Conservation (phyloP, 164 flowering plant genomes). For the Vitis riparia region DNA sequence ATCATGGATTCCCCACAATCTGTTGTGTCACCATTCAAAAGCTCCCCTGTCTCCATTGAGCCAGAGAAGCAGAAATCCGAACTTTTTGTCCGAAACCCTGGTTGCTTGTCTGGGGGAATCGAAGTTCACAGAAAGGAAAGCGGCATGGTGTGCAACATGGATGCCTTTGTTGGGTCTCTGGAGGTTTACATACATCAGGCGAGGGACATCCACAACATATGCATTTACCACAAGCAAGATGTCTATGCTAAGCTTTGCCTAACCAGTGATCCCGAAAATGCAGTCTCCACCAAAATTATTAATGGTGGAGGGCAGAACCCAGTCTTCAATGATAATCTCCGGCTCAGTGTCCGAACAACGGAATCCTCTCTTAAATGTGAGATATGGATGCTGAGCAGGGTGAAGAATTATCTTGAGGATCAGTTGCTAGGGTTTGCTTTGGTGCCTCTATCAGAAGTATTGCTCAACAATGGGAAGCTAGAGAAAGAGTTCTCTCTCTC, state of each 20-base stretch:
- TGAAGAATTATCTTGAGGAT: constrained; percentile 84
- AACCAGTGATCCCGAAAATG: constrained; percentile 67
- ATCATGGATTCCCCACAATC: constrained; percentile 75
- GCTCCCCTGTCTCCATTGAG: constrained; percentile 30
- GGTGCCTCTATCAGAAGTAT: constrained; percentile 77
- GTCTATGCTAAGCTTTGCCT: constrained; percentile 94
- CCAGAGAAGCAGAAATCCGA: constrained; percentile 36
- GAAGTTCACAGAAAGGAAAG: constrained; percentile 29
- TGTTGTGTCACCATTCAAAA: constrained; percentile 57
- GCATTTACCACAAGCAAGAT: constrained; percentile 98
- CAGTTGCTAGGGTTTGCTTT: constrained; percentile 87
- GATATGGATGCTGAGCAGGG: constrained; percentile 96
- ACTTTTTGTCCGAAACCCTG: constrained; percentile 16
- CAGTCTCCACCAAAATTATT: constrained; percentile 69
- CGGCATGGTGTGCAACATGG: constrained; percentile 9
- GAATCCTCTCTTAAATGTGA: constrained; percentile 86
- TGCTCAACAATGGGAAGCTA: constrained; percentile 59
- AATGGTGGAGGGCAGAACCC: constrained; percentile 96
- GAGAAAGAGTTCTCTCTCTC: constrained; percentile 85
- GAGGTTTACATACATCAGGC: constrained; percentile 87
- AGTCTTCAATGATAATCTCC: constrained; percentile 67
- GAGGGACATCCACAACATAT: constrained; percentile 91
- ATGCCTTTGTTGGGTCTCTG: constrained; percentile 52
- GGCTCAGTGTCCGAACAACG: constrained; percentile 53
- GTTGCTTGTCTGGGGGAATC: constrained; percentile 21